Base-by-base conservation (phyloP, 441 rosid species). In the Croton setiger region DNA sequence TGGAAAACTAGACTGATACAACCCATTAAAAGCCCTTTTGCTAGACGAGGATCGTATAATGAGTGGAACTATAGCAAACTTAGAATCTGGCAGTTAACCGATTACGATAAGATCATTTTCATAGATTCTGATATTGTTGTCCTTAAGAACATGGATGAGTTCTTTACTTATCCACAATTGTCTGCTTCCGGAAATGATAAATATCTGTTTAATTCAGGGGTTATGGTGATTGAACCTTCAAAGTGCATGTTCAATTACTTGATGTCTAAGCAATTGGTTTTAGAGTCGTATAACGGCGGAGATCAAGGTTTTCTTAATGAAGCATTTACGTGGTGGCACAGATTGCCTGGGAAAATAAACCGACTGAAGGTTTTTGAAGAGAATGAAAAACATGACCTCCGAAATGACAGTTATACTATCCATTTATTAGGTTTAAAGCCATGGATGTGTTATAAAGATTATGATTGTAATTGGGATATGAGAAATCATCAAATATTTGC, bases 281-380 rank as follows among this genome's bases (percentile, higher is more conserved):
- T 88, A 15, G 74, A 51, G 27, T 86, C 96, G 0, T 89, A 86
- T 60, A 93, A 91, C 2, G 97, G 93, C 0, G 97, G 97, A 0
- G 97, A 91, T 73, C 98, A 93, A 63, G 98, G 97, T 0, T 91
- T 89, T 55, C 80, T 91, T 1, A 91, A 93, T 27, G 97, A 93
- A 70, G 66, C 74, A 4, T 93, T 93, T 37, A 84, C 91, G 1
- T 89, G 96, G 97, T 91, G 97, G 96, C 98, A 93, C 59, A 68
- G 98, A 68, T n/a, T 86, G 75, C 87, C 98, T 0, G 17, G 59
- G 1, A 83, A 60, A 39, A 64, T 85, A 9, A 93, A 93, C 61
- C 59, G 68, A 37, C 71, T 87, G 54, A 93, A 91, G 82, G 37
- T 68, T 41, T 89, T 84, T 17, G 1, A 2, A 0, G 0, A 15